Evolutionary conservation across 139 green algal genomes (phyloP).

Genomic region (Chlamydomonas applanata): DNA sequence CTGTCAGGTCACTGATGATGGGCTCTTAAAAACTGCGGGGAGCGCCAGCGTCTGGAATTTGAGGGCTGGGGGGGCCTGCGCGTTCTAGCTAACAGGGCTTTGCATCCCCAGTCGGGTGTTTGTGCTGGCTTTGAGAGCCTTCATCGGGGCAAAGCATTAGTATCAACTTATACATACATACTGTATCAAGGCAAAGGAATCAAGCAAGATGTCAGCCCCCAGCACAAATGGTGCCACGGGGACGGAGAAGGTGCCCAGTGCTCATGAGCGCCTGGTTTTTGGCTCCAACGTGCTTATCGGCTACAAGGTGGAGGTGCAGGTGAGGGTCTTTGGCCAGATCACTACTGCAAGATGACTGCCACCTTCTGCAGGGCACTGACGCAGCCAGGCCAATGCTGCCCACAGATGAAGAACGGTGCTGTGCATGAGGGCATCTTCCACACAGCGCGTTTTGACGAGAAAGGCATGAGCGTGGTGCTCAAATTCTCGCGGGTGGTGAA

Average conservation of each 20-base stretch:
- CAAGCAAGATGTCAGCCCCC: not conserved
- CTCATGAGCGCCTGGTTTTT: slow-evolving; percentile 47
- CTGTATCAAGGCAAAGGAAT: not conserved
- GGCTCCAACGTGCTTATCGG: slow-evolving; percentile 58
- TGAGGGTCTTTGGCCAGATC: slow-evolving; percentile 27
- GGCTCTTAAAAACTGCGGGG: too few species aligned
- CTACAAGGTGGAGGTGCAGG: slow-evolving; percentile 68
- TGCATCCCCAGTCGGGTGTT: too few species aligned
- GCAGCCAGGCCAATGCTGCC: not conserved
- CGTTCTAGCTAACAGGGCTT: too few species aligned
- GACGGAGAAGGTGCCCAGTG: slow-evolving; percentile 27
- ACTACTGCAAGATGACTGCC: not conserved
- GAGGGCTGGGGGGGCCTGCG: too few species aligned
- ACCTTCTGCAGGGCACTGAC: not conserved
- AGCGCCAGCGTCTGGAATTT: too few species aligned
- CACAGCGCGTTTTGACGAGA: slow-evolving; percentile 28
- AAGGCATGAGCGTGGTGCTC: slow-evolving; percentile 42
- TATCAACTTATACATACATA: too few species aligned
- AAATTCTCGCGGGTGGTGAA: slow-evolving; percentile 55
- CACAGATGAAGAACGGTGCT: slow-evolving; percentile 51
- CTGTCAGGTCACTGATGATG: too few species aligned
- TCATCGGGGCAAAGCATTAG: too few species aligned
- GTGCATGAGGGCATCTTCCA: slow-evolving; percentile 76
- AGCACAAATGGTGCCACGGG: slow-evolving; percentile 15
- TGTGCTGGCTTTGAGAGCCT: too few species aligned